These are phyloP conservation scores for Monosporozyma yasuniensis DNA, from an alignment of 805 yeast species.

Conservation along the genomic window DNA sequence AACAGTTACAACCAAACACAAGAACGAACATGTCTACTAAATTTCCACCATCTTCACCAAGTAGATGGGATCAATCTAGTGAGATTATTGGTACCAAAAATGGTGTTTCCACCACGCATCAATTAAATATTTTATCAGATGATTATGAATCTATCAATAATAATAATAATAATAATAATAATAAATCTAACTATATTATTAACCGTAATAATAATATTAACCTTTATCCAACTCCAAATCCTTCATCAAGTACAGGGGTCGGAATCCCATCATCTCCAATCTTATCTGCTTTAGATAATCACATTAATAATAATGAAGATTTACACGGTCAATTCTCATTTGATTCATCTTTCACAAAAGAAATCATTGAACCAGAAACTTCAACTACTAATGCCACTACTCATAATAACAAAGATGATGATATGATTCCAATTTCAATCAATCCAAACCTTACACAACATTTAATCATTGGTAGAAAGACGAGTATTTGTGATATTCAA, in stretches of 20 bases:
- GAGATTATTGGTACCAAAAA: neutral
- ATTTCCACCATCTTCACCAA: slow-evolving; percentile 34
- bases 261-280: slow-evolving; percentile 30
- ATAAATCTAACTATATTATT: neutral
- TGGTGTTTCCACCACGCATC: neutral
- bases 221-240: slow-evolving; percentile 61
- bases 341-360: neutral
- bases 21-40: neutral
- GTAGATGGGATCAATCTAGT: slow-evolving; percentile 7
- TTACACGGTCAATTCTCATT: neutral
- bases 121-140: neutral
- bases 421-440: slow-evolving; percentile 8
- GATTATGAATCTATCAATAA: neutral
- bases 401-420: neutral
- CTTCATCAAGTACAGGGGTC: slow-evolving; percentile 47
- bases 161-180: neutral
- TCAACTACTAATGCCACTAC: neutral
- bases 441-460: slow-evolving; percentile 15
- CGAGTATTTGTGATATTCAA: slow-evolving; percentile 23
- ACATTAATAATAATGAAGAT: neutral
- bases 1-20: no score
- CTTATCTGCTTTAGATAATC: slow-evolving; percentile 5
- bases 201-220: neutral
- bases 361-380: neutral
- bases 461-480: slow-evolving; percentile 26